Evolutionary conservation across 148 eudicot genomes (phyloP).

Genomic region (Drosera capensis): DNA sequence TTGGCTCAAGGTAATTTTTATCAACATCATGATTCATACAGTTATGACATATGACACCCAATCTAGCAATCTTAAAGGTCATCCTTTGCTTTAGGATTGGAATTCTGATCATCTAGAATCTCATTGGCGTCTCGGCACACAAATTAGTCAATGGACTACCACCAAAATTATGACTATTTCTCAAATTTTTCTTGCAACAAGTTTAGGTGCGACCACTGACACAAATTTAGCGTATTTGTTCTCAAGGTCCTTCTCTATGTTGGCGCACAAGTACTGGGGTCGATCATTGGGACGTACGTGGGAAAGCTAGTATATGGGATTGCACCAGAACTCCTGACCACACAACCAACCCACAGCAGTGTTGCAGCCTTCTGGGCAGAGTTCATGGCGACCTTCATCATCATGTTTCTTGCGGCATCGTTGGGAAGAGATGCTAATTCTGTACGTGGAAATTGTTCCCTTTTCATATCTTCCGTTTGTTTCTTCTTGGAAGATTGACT

Average conservation of each 20-base stretch:
- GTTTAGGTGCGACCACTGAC: no score
- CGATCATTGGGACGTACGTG: slow-evolving; percentile 35
- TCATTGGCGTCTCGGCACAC: no score
- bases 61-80: no score
- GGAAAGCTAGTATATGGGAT: slow-evolving; percentile 49
- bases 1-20: slow-evolving; percentile 45
- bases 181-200: no score
- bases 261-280: slow-evolving; percentile 57
- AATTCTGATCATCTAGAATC: no score
- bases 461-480: not conserved
- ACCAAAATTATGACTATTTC: no score
- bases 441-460: slow-evolving; percentile 19
- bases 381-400: slow-evolving; percentile 54
- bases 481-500: no score
- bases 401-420: slow-evolving; percentile 53
- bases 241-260: slow-evolving; percentile 69
- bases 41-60: no score
- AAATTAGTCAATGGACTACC: no score
- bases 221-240: not conserved
- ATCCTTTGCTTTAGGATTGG: no score
- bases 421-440: slow-evolving; percentile 37
- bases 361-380: slow-evolving; percentile 63
- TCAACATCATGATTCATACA: not conserved
- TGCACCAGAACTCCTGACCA: slow-evolving; percentile 37
- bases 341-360: slow-evolving; percentile 35